phyloP scores from a whole-genome alignment of 495 filamentous ascomycete genomes.

The Apiosordaria backusii region DNA sequence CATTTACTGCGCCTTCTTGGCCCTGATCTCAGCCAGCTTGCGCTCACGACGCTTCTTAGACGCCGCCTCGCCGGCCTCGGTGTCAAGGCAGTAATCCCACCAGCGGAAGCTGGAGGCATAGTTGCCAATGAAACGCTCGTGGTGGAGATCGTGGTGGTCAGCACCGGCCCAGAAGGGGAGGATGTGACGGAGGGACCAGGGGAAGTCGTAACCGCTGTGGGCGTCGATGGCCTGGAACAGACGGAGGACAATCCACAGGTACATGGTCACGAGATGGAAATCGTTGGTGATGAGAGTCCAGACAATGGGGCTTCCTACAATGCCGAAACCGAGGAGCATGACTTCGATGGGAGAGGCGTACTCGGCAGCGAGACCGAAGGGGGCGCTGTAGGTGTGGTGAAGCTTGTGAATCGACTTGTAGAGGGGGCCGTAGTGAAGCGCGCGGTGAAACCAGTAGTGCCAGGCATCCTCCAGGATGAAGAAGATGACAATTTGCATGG shows the following conservation, averaged over 20 bases:
- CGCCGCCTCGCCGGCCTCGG: slow-evolving; percentile 86
- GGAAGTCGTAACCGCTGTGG: slow-evolving; percentile 96
- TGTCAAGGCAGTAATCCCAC: slow-evolving; percentile 96
- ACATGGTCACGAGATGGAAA: slow-evolving; percentile 95
- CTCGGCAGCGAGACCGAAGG: slow-evolving; percentile 93
- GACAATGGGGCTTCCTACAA: slow-evolving; percentile 75
- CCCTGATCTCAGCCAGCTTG: slow-evolving; percentile 59
- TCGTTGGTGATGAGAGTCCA: slow-evolving; percentile 82
- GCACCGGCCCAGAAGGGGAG: slow-evolving; percentile 98
- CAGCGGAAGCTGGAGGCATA: slow-evolving; percentile 97
- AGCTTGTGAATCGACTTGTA: slow-evolving; percentile 98
- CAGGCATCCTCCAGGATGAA: slow-evolving; percentile 95
- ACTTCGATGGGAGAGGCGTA: slow-evolving; percentile 98
- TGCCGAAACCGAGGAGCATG: slow-evolving; percentile 93
- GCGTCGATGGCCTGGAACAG: slow-evolving; percentile 98
- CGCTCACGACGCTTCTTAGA: slow-evolving; percentile 77
- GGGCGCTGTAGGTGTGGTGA: slow-evolving; percentile 96
- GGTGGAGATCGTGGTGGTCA: slow-evolving; percentile 92
- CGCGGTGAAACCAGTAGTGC: slow-evolving; percentile 97
- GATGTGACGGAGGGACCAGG: slow-evolving; percentile 92
- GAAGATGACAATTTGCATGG: slow-evolving; percentile 87
- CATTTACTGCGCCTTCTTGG: slow-evolving; percentile 62
- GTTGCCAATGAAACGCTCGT: slow-evolving; percentile 97
- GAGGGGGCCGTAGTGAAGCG: slow-evolving; percentile 89
- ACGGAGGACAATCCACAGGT: slow-evolving; percentile 89